Evolutionary conservation across 2,329 filamentous ascomycete species (phyloP).

Genomic region (Talaromyces sp.): DNA sequence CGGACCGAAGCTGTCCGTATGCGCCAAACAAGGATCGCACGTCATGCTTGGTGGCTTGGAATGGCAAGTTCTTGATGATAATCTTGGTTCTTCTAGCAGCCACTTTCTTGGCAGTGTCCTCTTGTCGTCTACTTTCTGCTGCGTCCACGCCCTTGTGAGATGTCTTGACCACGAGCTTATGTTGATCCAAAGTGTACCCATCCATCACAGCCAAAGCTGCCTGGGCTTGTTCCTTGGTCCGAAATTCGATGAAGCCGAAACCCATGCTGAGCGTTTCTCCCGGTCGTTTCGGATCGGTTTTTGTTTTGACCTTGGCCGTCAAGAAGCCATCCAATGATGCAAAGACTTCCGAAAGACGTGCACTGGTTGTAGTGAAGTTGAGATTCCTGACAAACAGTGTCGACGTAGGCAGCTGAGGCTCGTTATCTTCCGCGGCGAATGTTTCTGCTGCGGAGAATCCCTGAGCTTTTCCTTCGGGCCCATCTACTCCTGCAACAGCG

Average conservation of each 20-base stretch:
- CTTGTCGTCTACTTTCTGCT: constrained; percentile 76
- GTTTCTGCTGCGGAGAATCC: constrained; percentile 43
- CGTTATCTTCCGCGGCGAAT: constrained; percentile 40
- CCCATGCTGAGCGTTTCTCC: constrained; percentile 92
- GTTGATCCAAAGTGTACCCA: constrained; percentile 78
- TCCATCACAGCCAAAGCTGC: constrained; percentile 83
- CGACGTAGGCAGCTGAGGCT: constrained; percentile 55
- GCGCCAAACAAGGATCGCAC: constrained; percentile 78
- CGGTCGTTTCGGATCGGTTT: constrained; percentile 84
- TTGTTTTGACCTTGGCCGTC: constrained; percentile 86
- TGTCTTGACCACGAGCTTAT: constrained; percentile 77
- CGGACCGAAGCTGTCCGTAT: constrained; percentile 87
- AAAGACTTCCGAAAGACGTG: constrained; percentile 72
- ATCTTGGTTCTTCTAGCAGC: constrained; percentile 81
- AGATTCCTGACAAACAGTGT: constrained; percentile 92
- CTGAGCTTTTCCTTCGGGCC: constrained; percentile 34
- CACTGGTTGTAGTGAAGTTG: constrained; percentile 82
- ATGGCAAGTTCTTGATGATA: constrained; percentile 96
- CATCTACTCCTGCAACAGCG: constrained; percentile 31
- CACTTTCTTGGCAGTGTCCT: constrained; percentile 77
- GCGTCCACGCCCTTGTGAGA: constrained; percentile 86
- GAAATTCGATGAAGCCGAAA: constrained; percentile 92
- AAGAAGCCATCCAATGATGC: constrained; percentile 80
- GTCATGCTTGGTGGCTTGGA: constrained; percentile 92
- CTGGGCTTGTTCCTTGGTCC: constrained; percentile 69